Base-by-base conservation (phyloP, 1,139 yeast genomes). In the Saccharomyces pastorianus region DNA sequence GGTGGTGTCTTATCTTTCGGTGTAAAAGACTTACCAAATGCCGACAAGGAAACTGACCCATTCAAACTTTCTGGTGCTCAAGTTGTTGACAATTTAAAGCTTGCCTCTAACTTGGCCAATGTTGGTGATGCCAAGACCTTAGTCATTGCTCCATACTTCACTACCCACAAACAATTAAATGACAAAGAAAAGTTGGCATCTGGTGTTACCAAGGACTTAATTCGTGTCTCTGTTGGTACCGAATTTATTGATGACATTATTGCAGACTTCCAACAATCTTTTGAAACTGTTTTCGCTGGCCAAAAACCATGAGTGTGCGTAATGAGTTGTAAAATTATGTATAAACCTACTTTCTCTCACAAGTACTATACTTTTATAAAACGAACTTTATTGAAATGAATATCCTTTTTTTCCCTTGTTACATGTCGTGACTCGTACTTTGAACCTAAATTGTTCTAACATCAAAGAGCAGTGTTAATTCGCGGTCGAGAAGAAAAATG, bases 81-180 rank as follows among this genome's bases (percentile, higher is more conserved):
- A 64, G 88, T 90, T 58, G 96, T 88, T 57, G 96, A 90, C 71
- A 74, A 73, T 61, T 81, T 93, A 71, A 80, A 88, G 72, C 74
- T 93, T 56, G 95, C 96, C 55, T 84, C 96, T 41, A 88, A 90
- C 76, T 81, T 93, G 70, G 98, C 99, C 56, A 93, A 93, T 67
- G 97, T 93, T 56, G 98, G 99, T 69, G 99, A 93, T 69, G 83
- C 91, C 52, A 93, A 91, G 77, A 88, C 98, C 48, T 80, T 93
- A 69, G 95, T 91, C 55, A 91, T 93, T 72, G 91, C 96, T 57
- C 99, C 98, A 61, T 90, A 84, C 77, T 89, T 81, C 74, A 93
- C 98, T 52, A 93, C 98, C 26, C 99, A 93, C 73, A 89, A 89
- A 70, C 98, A 93, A 76, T 80, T 93, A 68, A 71, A 76, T 48